Conservation (phyloP, 2,329 filamentous ascomycete species). For the Pleochaeta shiraiana region DNA sequence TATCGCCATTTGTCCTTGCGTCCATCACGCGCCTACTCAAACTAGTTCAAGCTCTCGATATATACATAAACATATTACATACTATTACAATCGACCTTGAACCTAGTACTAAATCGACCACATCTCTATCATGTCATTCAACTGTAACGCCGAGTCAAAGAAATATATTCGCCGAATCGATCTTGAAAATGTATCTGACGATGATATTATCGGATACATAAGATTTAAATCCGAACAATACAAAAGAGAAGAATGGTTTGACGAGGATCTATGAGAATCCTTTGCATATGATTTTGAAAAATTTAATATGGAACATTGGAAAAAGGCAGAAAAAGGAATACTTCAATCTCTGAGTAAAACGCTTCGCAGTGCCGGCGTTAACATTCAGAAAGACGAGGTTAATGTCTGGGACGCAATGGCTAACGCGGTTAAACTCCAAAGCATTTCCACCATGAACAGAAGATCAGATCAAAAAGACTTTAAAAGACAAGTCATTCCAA, state of each 20-base stretch:
- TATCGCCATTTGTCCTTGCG: neutral
- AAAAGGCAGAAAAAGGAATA: neutral
- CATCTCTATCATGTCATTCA: neutral
- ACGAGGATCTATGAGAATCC: neutral
- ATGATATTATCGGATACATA: neutral
- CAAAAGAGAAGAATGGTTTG: neutral
- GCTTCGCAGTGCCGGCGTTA: neutral
- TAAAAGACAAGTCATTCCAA: neutral
- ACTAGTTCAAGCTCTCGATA: too few relatives aligned
- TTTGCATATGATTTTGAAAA: slow-evolving; percentile 1
- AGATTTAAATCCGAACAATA: neutral
- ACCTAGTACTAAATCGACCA: neutral
- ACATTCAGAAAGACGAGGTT: neutral
- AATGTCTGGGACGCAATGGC: neutral
- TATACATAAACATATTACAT: too few relatives aligned
- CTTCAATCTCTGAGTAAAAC: neutral
- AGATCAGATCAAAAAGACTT: neutral
- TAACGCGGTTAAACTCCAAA: neutral
- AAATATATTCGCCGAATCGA: neutral
- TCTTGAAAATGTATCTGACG: neutral
- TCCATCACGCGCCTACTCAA: neutral
- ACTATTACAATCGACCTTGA: too few relatives aligned
- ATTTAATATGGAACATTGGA: neutral
- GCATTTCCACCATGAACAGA: neutral
- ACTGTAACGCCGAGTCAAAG: neutral